Evolutionary conservation across 2,329 filamentous ascomycete species (phyloP).

Genomic region (Sporothrix globosa): DNA sequence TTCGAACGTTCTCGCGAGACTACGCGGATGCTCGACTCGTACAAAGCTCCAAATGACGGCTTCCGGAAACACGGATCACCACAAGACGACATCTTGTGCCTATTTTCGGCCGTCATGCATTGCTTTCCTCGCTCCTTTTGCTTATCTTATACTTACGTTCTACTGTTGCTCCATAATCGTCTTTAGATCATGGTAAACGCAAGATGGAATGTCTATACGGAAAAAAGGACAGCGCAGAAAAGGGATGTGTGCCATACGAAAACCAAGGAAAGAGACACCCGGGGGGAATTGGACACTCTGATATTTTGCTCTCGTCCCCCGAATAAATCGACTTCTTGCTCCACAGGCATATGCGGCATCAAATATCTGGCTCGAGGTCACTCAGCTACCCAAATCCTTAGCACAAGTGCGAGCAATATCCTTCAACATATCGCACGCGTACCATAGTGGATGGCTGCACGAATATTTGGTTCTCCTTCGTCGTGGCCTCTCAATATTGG

Average conservation of each 20-base stretch:
- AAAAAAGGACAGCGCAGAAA: background rate
- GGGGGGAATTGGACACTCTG: background rate
- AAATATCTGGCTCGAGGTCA: slow-evolving; percentile 6
- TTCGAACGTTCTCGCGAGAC: background rate
- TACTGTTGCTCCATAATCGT: background rate
- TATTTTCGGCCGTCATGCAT: background rate
- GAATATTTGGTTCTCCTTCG: background rate
- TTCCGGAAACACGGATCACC: background rate
- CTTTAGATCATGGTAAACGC: background rate
- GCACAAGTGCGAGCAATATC: background rate
- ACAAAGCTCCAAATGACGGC: no score
- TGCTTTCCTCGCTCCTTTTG: background rate
- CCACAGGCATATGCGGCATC: slow-evolving; percentile 25
- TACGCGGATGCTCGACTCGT: background rate
- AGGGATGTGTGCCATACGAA: background rate
- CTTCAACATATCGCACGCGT: background rate
- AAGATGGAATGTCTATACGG: slow-evolving; percentile 6
- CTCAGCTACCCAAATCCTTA: background rate
- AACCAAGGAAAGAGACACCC: background rate
- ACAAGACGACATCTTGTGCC: background rate
- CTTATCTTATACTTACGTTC: background rate
- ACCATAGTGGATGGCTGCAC: slow-evolving; percentile 6
- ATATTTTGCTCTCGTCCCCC: slow-evolving; percentile 13
- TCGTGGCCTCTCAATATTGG: background rate
- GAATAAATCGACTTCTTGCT: background rate